Percentiles rank a stretch among this genome's conserved stretches.
These are phyloP conservation scores for Dothiorella sarmentorum DNA, from an alignment of 2,329 filamentous ascomycete genomes.

Conservation along the genomic window DNA sequence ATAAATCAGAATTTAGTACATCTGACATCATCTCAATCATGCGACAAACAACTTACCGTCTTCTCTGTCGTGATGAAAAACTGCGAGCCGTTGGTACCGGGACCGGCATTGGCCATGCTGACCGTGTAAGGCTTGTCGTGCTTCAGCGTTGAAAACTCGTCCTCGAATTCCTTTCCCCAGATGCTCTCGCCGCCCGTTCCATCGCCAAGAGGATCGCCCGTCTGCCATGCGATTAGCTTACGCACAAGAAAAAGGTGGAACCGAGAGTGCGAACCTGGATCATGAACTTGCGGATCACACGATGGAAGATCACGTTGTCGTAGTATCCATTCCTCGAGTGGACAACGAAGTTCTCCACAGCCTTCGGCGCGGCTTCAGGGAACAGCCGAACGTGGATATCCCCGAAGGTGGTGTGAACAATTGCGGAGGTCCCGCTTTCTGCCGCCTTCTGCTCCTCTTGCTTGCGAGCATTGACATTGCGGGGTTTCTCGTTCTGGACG, in stretches of 20 bases:
- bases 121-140: conserved; percentile 96
- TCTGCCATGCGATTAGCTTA: conserved; percentile 31
- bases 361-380: conserved; percentile 86
- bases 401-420: conserved; percentile 88
- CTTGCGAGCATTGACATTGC: conserved; percentile 37
- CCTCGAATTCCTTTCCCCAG: conserved; percentile 88
- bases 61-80: conserved; percentile 99
- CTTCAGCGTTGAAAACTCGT: conserved; percentile 86
- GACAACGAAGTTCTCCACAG: conserved; percentile 96
- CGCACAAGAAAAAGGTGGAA: conserved; percentile 28
- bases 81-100: conserved; percentile 91
- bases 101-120: conserved; percentile 96
- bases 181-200: conserved; percentile 89
- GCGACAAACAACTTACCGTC: conserved; percentile 60
- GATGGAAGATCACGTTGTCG: conserved; percentile 96
- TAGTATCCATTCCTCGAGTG: conserved; percentile 90
- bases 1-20: conserved; percentile 22
- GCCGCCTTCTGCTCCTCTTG: conserved; percentile 56
- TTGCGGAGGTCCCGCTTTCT: conserved; percentile 73
- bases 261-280: conserved; percentile 55
- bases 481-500: conserved; percentile 91
- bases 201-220: conserved; percentile 80
- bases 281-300: conserved; percentile 98
- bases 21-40: conserved; percentile 20
- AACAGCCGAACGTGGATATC: conserved; percentile 93